A percentile compares a stretch with the other conserved stretches of the same genome.
These are phyloP conservation scores for Avicennia marina DNA, from an alignment of 257 asterid species.

Conservation along the genomic window DNA sequence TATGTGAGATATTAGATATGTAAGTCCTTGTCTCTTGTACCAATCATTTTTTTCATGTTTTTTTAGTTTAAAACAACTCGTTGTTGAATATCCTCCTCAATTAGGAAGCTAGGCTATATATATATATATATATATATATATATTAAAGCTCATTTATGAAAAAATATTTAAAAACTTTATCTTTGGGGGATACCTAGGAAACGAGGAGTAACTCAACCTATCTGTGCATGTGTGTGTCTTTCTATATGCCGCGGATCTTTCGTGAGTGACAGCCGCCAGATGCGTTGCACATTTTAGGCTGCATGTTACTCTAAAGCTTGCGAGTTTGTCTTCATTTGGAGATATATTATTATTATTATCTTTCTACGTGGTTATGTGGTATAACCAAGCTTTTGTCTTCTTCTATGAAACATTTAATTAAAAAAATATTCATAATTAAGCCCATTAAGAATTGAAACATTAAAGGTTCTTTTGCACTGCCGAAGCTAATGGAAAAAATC, in stretches of 20 bases:
- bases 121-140: too few species aligned
- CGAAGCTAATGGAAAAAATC: background rate
- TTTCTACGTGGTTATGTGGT: too few species aligned
- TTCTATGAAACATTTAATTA: background rate
- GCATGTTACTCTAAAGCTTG: background rate
- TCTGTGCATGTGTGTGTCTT: constrained; percentile 5
- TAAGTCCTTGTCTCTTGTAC: too few species aligned
- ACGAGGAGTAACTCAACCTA: background rate
- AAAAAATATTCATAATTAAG: too few species aligned
- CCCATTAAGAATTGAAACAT: background rate
- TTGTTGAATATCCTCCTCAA: too few species aligned
- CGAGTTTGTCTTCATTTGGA: constrained; percentile 16
- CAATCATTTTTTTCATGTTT: too few species aligned
- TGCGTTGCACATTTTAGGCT: constrained; percentile 19
- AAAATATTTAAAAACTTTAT: background rate
- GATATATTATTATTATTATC: too few species aligned
- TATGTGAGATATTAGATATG: too few species aligned
- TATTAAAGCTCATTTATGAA: background rate
- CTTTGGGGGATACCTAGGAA: background rate
- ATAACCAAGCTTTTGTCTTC: too few species aligned
- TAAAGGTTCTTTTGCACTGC: background rate
- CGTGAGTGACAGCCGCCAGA: constrained; percentile 18
- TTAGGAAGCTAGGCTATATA: too few species aligned
- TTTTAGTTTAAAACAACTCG: too few species aligned
- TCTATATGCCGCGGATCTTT: too few species aligned